These are phyloP conservation scores for Tetrapisispora nanseiensis DNA, from an alignment of 805 yeast species.

Conservation along the genomic window DNA sequence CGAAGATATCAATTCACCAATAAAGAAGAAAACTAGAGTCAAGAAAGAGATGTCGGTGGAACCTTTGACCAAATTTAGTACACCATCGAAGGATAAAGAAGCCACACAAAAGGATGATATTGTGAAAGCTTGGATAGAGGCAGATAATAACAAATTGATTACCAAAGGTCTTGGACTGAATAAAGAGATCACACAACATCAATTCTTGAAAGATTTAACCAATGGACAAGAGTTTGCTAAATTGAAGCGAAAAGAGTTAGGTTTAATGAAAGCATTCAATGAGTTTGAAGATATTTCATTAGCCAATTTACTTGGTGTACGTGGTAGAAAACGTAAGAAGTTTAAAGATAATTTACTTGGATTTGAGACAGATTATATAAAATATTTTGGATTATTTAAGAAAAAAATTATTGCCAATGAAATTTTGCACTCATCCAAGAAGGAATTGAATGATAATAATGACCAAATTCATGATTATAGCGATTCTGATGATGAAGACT, in stretches of 20 bases:
- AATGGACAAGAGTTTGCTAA: conserved; percentile 15
- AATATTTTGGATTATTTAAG: conserved; percentile 19
- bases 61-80: neutral
- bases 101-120: neutral
- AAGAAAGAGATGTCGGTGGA: neutral
- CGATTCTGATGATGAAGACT: neutral
- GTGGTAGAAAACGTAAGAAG: conserved; percentile 29
- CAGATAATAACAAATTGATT: neutral
- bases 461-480: neutral
- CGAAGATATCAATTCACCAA: neutral
- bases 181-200: conserved; percentile 15
- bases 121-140: neutral
- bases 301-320: conserved; percentile 29
- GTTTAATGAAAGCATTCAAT: conserved; percentile 25
- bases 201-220: conserved; percentile 16
- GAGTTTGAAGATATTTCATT: conserved; percentile 29
- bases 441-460: too few relatives aligned
- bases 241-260: conserved; percentile 23
- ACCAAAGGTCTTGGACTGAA: neutral
- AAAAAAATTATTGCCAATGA: conserved; percentile 10
- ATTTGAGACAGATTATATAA: conserved; percentile 27
- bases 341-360: conserved; percentile 26
- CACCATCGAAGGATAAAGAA: neutral
- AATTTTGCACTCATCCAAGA: neutral
- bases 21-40: neutral